These are phyloP conservation scores for Tephrocybe sp. DNA, from an alignment of 768 basidiomycete genomes.

Conservation along the genomic window DNA sequence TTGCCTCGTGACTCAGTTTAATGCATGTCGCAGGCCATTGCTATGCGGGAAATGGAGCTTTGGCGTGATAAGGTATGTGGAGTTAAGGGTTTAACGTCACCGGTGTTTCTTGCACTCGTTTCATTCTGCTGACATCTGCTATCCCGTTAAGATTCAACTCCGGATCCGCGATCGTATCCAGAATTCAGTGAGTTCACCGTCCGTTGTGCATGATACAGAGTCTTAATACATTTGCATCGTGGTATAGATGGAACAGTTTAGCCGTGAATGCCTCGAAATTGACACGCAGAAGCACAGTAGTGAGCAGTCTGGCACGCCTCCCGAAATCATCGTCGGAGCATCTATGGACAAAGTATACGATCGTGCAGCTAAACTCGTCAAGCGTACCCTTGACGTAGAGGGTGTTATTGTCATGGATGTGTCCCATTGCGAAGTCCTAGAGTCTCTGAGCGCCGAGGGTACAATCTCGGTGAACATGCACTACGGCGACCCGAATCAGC, in stretches of 20 bases:
- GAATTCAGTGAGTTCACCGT: slow-evolving; percentile 57
- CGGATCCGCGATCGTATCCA: slow-evolving; percentile 90
- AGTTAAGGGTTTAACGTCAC: not conserved
- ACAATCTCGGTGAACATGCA: slow-evolving; percentile 69
- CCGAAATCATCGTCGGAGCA: slow-evolving; percentile 35
- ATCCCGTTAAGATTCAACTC: slow-evolving; percentile 66
- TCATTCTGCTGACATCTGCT: too few species aligned
- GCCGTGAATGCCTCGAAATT: slow-evolving; percentile 90
- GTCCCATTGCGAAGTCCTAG: slow-evolving; percentile 84
- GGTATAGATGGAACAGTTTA: slow-evolving; percentile 88
- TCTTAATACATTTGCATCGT: slow-evolving; percentile 1
- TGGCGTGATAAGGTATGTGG: slow-evolving; percentile 83
- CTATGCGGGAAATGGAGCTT: slow-evolving; percentile 93
- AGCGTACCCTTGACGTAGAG: slow-evolving; percentile 88
- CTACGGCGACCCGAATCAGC: slow-evolving; percentile 56
- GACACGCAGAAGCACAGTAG: slow-evolving; percentile 53
- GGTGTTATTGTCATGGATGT: slow-evolving; percentile 92
- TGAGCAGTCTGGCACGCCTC: slow-evolving; percentile 30
- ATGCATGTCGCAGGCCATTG: slow-evolving; percentile 56
- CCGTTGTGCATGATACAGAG: too few species aligned
- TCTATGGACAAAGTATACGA: slow-evolving; percentile 89
- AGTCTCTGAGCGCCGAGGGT: slow-evolving; percentile 61
- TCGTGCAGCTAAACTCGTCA: slow-evolving; percentile 85
- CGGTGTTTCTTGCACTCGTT: too few species aligned
- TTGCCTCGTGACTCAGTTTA: not conserved